Evolutionary conservation across 306 rosid species (phyloP).

Genomic region (Trichosanthes truncata): DNA sequence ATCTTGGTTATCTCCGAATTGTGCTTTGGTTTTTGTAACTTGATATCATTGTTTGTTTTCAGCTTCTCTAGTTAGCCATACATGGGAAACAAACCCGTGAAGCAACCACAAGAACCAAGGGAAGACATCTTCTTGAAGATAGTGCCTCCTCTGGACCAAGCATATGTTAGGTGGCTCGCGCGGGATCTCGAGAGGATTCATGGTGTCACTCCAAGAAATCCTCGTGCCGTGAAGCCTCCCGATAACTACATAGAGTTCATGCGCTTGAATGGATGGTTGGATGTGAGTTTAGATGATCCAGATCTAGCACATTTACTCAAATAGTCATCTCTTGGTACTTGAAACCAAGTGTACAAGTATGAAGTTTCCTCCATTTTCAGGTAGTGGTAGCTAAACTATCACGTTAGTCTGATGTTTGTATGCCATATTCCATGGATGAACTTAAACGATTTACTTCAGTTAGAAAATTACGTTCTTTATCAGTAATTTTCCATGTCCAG

Average conservation of each 20-base stretch:
- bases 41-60: neutral
- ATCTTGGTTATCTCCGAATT: neutral
- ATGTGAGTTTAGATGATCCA: slow-evolving; percentile 54
- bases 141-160: slow-evolving; percentile 56
- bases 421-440: neutral
- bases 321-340: slow-evolving; percentile 10
- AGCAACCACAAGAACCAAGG: slow-evolving; percentile 36
- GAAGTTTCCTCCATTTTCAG: neutral
- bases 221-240: slow-evolving; percentile 48
- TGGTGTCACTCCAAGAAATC: slow-evolving; percentile 37
- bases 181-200: slow-evolving; percentile 52
- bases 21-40: neutral
- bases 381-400: neutral
- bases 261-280: slow-evolving; percentile 66
- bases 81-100: slow-evolving; percentile 64
- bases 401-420: neutral
- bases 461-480: neutral
- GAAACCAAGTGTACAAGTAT: neutral
- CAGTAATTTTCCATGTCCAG: neutral
- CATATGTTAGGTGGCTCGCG: slow-evolving; percentile 44
- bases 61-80: neutral
- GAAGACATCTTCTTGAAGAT: slow-evolving; percentile 39
- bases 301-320: slow-evolving; percentile 55
- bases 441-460: neutral
- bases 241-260: slow-evolving; percentile 61